Evolutionary conservation across 2,329 filamentous ascomycete species (phyloP), one percentile per base, ranked within the genome.

Genomic region (Dichotomopilus funicola): DNA sequence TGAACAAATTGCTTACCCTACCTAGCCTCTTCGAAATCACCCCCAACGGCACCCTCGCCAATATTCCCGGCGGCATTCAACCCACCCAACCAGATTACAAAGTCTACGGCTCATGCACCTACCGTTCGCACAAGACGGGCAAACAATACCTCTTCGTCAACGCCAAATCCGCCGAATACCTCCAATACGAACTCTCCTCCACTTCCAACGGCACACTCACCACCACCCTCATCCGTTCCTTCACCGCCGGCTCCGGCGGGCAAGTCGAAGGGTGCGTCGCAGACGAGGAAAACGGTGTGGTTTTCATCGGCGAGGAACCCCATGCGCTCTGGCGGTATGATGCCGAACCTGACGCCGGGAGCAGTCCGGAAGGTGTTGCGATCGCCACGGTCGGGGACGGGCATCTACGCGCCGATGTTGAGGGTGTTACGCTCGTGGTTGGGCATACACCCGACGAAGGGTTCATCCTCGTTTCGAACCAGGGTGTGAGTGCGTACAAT

Each of bases 61-160:
- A 49, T 38, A 45, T 55, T 41, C 45, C 52, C 8, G 52, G 52
- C 44, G 56, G 56, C 49, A 52, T 12, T 34, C 56, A 58, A 6
- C 56, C 56, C 34, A 50, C 53, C 6, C 43, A 33, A 3, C 7
- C 27, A 0, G 13, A 53, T 5, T 58, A 50, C 49, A 19, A 47
- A 34, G 53, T 55, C 38, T 58, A 58, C 53, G 56, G 56, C 49
- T 58, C 56, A 1, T 58, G 56, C 53, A 46, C 53, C n/a, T 58
- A 58, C 56, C 53, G 49, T 36, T 58, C 56, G 1, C 53, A 48
- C 4, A 50, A 40, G 31, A 55, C 56, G 5, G 5, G 34, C 9
- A 58, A 58, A 10, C 56, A 58, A 12, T 58, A 58, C 49, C 52
- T 58, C 52, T 58, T 58, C 49, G 53, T 58, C 56, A 58, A 58